Conservation (phyloP, 176 grass and related monocot species). For the Carex myosuroides region DNA sequence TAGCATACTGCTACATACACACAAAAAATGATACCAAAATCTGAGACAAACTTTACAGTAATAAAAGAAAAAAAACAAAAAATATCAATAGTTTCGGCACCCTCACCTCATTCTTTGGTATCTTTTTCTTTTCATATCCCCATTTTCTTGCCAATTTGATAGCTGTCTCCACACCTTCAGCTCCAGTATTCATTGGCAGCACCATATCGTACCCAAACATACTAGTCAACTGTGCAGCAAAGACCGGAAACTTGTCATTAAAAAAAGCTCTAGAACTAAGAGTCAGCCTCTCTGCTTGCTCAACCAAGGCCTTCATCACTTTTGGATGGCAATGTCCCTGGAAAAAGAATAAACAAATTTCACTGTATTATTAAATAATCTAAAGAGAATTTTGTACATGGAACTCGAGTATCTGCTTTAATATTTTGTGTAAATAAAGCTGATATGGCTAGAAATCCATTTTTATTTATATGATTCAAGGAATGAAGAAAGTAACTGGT, state of each 20-base stretch:
- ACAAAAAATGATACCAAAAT: background rate
- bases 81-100: background rate
- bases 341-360: constrained; percentile 4
- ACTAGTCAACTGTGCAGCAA: constrained; percentile 58
- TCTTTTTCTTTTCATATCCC: constrained; percentile 93
- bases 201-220: constrained; percentile 98
- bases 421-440: background rate
- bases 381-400: background rate
- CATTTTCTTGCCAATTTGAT: constrained; percentile 92
- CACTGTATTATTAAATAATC: background rate
- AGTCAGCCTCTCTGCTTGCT: constrained; percentile 77
- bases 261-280: constrained; percentile 98
- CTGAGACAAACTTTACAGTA: background rate
- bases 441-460: background rate
- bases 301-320: constrained; percentile 65
- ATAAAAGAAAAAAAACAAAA: background rate
- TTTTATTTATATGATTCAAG: background rate
- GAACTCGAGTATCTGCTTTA: background rate
- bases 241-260: constrained; percentile 84
- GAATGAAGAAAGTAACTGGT: background rate
- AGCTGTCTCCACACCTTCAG: constrained; percentile 96
- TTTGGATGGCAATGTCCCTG: constrained; percentile 93
- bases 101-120: constrained; percentile 70
- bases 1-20: background rate
- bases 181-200: constrained; percentile 98